phyloP scores from a whole-genome alignment of 2,329 filamentous ascomycete species.

The Rugonectria rugulosa region DNA sequence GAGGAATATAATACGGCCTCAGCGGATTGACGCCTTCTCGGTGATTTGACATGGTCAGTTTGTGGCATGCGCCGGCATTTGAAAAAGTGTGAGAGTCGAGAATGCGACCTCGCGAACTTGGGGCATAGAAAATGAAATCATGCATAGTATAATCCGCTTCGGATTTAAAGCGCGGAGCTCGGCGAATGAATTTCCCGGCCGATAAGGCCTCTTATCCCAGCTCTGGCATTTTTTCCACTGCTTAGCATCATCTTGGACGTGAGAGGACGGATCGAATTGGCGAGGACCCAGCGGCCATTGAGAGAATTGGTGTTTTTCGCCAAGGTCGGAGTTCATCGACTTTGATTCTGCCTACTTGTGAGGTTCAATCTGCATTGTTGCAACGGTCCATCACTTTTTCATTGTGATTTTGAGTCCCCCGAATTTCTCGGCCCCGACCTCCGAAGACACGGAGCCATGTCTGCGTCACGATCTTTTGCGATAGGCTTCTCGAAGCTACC shows the following conservation, averaged over 20 bases:
- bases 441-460: constrained; percentile 38
- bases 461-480: constrained; percentile 44
- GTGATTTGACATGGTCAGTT: constrained; percentile 52
- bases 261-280: constrained; percentile 40
- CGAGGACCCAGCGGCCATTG: constrained; percentile 37
- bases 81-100: constrained; percentile 25
- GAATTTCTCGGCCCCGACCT: constrained; percentile 8
- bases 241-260: constrained; percentile 42
- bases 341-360: constrained; percentile 9
- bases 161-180: constrained; percentile 38
- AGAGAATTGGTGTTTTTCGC: constrained; percentile 37
- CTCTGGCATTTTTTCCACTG: constrained; percentile 39
- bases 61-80: constrained; percentile 38
- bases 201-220: constrained; percentile 41
- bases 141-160: constrained; percentile 33
- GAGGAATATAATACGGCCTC: constrained; percentile 73
- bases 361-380: constrained; percentile 12
- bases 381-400: constrained; percentile 1
- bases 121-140: constrained; percentile 44
- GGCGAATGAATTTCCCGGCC: constrained; percentile 47
- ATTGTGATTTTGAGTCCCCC: background rate
- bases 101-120: constrained; percentile 29
- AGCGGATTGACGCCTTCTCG: constrained; percentile 67
- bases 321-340: constrained; percentile 22
- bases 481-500: constrained; percentile 45